Percentiles rank a stretch among this genome's conserved stretches.
Conservation (phyloP, 2,329 filamentous ascomycete species). For the Pseudogymnoascus sp. region DNA sequence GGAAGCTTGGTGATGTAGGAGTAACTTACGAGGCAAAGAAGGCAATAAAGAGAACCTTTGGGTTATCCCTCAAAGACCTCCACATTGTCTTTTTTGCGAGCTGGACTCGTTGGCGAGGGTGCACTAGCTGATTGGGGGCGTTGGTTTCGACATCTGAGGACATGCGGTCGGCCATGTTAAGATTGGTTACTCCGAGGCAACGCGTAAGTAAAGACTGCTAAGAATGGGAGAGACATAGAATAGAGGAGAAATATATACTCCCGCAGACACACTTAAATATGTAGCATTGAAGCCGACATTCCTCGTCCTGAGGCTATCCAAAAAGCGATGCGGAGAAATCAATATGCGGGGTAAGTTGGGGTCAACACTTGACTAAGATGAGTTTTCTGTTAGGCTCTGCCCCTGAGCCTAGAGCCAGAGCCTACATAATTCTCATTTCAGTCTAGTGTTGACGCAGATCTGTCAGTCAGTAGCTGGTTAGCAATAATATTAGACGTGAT, state of each 20-base stretch:
- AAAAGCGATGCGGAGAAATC: background rate
- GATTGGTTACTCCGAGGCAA: background rate
- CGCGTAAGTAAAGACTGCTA: background rate
- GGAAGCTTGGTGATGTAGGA: background rate
- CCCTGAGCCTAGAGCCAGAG: too few relatives aligned
- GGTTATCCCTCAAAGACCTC: slow-evolving; percentile 29
- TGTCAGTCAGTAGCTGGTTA: background rate
- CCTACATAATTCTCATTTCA: too few relatives aligned
- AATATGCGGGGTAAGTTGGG: background rate
- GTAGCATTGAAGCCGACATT: background rate
- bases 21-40: slow-evolving; percentile 33
- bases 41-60: slow-evolving; percentile 33
- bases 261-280: background rate
- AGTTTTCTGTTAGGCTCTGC: background rate
- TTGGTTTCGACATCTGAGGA: background rate
- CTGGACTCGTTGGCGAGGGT: slow-evolving; percentile 11
- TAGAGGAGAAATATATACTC: background rate
- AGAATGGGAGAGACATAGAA: background rate
- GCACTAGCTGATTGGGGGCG: background rate
- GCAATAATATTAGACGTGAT: background rate
- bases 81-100: slow-evolving; percentile 19
- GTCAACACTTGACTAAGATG: background rate
- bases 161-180: background rate
- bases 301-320: background rate
- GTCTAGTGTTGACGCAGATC: background rate